Percentiles rank a stretch among this genome's conserved stretches.
phyloP scores from a whole-genome alignment of 306 rosid species.

The Lagenaria siceraria region DNA sequence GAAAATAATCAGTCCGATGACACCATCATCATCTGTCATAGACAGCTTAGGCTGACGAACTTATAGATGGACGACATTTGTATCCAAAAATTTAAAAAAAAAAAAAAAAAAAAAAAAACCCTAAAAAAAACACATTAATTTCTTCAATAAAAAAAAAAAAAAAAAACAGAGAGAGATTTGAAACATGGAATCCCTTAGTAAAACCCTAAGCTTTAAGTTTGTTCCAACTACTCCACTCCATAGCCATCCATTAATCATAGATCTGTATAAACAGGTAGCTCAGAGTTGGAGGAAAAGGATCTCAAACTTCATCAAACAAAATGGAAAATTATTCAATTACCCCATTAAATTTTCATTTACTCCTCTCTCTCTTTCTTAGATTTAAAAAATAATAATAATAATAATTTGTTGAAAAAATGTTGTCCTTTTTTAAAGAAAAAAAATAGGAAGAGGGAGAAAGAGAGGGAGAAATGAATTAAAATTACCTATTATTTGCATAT shows the following conservation, averaged over 20 bases:
- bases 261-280: neutral
- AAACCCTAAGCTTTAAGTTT: conserved; percentile 4
- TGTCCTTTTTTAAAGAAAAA: too few species aligned
- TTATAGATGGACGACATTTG: conserved; percentile 1
- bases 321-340: neutral
- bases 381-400: too few species aligned
- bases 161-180: neutral
- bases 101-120: neutral
- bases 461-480: neutral
- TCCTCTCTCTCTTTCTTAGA: neutral
- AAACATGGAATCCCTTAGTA: neutral
- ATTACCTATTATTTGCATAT: conserved; percentile 78
- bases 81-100: neutral
- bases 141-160: neutral
- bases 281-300: neutral
- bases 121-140: neutral
- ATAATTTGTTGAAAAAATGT: neutral
- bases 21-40: neutral
- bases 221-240: neutral
- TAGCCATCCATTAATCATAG: neutral
- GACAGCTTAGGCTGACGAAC: neutral
- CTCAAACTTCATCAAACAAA: neutral
- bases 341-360: neutral
- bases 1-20: neutral
- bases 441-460: too few species aligned